Evolutionary conservation across 345 rosid species (phyloP).

Genomic region (Cardamine resedifolia): DNA sequence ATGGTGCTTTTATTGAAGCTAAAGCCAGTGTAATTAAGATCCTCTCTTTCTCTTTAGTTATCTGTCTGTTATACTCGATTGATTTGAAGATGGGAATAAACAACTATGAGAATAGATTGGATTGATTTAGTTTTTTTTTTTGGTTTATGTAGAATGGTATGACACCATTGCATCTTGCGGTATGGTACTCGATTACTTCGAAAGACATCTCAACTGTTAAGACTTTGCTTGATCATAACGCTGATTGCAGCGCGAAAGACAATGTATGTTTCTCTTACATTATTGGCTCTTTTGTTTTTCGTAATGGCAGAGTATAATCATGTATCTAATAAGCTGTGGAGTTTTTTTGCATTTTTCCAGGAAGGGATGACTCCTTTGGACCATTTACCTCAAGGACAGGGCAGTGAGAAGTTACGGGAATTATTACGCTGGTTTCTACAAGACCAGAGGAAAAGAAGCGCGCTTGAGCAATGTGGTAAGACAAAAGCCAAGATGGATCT

Average conservation of each 20-base stretch:
- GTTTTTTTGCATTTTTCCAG: conserved; percentile 44
- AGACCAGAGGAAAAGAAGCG: conserved; percentile 79
- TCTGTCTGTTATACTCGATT: background rate
- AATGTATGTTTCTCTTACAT: conserved; percentile 43
- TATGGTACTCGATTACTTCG: conserved; percentile 85
- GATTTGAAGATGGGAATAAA: conserved; percentile 2
- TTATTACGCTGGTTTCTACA: conserved; percentile 59
- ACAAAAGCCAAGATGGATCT: conserved; percentile 90
- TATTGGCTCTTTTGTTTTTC: background rate
- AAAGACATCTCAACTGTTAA: conserved; percentile 77
- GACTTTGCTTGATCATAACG: conserved; percentile 79
- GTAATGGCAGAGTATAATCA: background rate
- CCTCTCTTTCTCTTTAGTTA: conserved; percentile 14
- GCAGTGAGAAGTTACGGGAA: conserved; percentile 64
- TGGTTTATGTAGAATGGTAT: conserved; percentile 80
- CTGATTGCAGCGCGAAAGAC: conserved; percentile 90
- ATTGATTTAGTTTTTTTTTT: conserved; percentile 1
- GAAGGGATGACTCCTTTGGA: conserved; percentile 92
- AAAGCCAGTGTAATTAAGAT: conserved; percentile 71
- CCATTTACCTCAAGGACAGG: conserved; percentile 81
- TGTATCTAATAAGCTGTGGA: conserved; percentile 9
- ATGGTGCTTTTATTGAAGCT: conserved; percentile 87
- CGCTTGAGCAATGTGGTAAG: conserved; percentile 74
- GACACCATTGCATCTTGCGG: conserved; percentile 97
- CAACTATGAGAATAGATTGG: background rate